Evolutionary conservation across 1,284 basidiomycete genomes (phyloP), one percentile per base, ranked within the genome.

Genomic region (Meira nashicola): DNA sequence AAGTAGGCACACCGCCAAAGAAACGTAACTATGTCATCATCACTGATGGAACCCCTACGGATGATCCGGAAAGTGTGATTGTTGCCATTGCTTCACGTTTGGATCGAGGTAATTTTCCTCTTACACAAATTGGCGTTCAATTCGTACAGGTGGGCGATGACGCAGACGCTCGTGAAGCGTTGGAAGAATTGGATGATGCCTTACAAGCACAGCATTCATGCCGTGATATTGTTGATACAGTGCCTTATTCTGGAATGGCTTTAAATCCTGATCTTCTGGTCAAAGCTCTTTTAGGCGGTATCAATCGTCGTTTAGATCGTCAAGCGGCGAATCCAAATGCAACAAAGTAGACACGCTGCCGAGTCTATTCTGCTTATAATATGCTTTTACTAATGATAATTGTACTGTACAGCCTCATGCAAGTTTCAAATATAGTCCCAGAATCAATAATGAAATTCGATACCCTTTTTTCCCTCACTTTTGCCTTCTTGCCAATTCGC

Each of bases 171-270:
- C 81, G 81, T 0, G 74, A 75, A 54, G 84, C 80, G 54, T 77
- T 86, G n/a, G 66, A 15, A 25, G 71, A 81, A 56, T 75, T 86
- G 17, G 84, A 86, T 62, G 80, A 86, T 64, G 80, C 77, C 12
- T 73, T 65, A 21, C 48, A 50, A 38, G 25, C 47, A 14, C 49
- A 60, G 23, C 50, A 65, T 33, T 52, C 50, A 7, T 57, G 66
- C 17, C 46, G 65, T 6, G 68, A 70, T 39, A 86, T 86, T 5
- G 84, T 86, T 2, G 85, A 87, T 66, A 86, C 84, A 2, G 84
- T 84, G 0, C 82, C 83, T 1, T 86, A 82, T 64, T 72, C 72
- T 1, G 81, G 80, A 2, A 70, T 79, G 14, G 54, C 72, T 14
- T 66, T 85, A 41, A 81, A 71, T 21, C 78, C 80, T 0, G 80